Percentiles rank a stretch among this genome's conserved stretches.
phyloP scores from a whole-genome alignment of 345 rosid genomes.

The Gossypium rotundifolium region DNA sequence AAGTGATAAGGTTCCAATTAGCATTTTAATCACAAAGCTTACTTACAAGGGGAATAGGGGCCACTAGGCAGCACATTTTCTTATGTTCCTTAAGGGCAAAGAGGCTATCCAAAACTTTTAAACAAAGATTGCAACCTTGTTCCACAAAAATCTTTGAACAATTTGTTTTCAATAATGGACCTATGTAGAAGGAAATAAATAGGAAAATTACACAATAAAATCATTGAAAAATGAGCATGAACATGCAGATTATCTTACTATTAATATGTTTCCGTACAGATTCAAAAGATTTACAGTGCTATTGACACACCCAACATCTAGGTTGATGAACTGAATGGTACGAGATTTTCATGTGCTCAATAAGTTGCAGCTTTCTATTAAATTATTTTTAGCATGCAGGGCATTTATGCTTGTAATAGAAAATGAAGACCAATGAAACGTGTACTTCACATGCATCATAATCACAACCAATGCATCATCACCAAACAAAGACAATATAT shows the following conservation, averaged over 20 bases:
- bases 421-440: neutral
- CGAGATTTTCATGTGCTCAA: constrained; percentile 73
- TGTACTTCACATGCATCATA: neutral
- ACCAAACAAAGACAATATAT: neutral
- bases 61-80: constrained; percentile 34
- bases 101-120: constrained; percentile 37
- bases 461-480: neutral
- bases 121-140: no score
- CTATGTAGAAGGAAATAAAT: constrained; percentile 15
- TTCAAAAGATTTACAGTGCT: constrained; percentile 70
- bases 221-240: neutral
- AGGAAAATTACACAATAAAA: neutral
- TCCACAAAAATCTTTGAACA: constrained; percentile 44
- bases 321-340: constrained; percentile 76
- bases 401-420: constrained; percentile 51
- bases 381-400: constrained; percentile 70
- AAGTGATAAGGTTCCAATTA: neutral
- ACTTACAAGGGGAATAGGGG: constrained; percentile 54
- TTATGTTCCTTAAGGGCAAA: constrained; percentile 36
- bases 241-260: constrained; percentile 28
- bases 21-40: neutral
- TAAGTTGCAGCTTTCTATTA: constrained; percentile 60
- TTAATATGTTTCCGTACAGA: constrained; percentile 59
- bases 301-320: constrained; percentile 49
- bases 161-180: constrained; percentile 37